phyloP scores from a whole-genome alignment of 1,284 basidiomycete genomes.

The Pholiota adiposa region DNA sequence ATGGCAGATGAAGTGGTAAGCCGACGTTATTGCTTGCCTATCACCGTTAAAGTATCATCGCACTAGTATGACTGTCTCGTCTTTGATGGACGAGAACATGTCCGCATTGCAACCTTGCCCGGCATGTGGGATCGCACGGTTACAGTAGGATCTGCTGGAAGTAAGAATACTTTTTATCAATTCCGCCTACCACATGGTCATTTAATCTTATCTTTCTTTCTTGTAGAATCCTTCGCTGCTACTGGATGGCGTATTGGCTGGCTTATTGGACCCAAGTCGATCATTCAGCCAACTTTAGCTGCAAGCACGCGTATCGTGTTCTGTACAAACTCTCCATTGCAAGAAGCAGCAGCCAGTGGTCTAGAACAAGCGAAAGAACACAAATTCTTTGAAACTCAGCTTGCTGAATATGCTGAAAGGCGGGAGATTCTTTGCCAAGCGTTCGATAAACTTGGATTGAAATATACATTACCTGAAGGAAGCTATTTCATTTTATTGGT shows the following conservation, averaged over 20 bases:
- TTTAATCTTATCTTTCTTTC: slow-evolving; percentile 14
- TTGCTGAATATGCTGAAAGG: slow-evolving; percentile 82
- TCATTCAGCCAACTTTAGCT: slow-evolving; percentile 87
- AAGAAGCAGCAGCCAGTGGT: slow-evolving; percentile 91
- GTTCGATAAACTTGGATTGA: slow-evolving; percentile 86
- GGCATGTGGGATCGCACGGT: slow-evolving; percentile 95
- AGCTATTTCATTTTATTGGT: slow-evolving; percentile 90
- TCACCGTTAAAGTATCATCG: slow-evolving; percentile 1
- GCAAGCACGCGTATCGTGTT: slow-evolving; percentile 95
- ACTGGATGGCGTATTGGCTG: slow-evolving; percentile 99
- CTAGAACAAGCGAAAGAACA: slow-evolving; percentile 77
- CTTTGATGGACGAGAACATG: slow-evolving; percentile 87
- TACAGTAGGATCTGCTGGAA: slow-evolving; percentile 55
- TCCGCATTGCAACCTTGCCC: slow-evolving; percentile 89
- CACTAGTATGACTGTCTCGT: slow-evolving; percentile 91
- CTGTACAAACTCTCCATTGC: slow-evolving; percentile 89
- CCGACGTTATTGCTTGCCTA: background rate
- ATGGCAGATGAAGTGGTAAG: slow-evolving; percentile 96
- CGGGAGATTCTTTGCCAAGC: slow-evolving; percentile 74
- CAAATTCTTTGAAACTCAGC: slow-evolving; percentile 83
- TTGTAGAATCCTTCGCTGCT: slow-evolving; percentile 90
- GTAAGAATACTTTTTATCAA: slow-evolving; percentile 34
- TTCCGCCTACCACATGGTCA: background rate
- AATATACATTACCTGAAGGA: slow-evolving; percentile 88
- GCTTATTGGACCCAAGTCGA: slow-evolving; percentile 86